Conservation (phyloP, 2,329 filamentous ascomycete species). For the Cladophialophora immunda region DNA sequence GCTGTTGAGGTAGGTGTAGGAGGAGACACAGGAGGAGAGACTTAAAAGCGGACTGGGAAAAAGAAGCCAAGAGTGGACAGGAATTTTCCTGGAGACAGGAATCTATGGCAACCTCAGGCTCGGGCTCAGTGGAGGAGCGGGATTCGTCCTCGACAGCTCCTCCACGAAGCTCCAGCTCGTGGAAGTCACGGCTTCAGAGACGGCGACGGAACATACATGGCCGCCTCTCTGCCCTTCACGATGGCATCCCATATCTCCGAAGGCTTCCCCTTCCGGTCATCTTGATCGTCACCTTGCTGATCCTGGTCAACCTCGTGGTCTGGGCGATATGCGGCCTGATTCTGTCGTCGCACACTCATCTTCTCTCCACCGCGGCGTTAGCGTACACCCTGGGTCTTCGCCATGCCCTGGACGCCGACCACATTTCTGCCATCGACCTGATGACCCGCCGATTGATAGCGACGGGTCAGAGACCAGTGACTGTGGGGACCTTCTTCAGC, state of each 20-base stretch:
- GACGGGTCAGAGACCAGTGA: conserved; percentile 83
- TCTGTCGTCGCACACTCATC: conserved; percentile 42
- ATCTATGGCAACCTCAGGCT: conserved; percentile 12
- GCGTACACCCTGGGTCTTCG: conserved; percentile 89
- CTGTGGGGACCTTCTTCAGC: conserved; percentile 93
- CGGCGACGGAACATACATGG: conserved; percentile 6
- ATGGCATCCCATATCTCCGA: conserved; percentile 62
- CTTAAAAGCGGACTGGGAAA: background rate
- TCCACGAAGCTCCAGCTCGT: background rate
- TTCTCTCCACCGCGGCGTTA: conserved; percentile 82
- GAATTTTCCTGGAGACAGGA: background rate
- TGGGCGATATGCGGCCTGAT: conserved; percentile 68
- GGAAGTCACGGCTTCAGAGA: conserved; percentile 16
- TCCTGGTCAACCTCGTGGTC: conserved; percentile 63
- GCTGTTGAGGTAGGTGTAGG: conserved; percentile 5
- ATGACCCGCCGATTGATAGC: conserved; percentile 92
- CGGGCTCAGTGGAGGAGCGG: conserved; percentile 3
- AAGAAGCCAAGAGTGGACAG: no score
- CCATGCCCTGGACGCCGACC: conserved; percentile 97
- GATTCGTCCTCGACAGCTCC: background rate
- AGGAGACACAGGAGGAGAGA: conserved; percentile 4
- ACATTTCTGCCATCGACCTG: conserved; percentile 89
- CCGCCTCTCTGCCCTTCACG: conserved; percentile 29
- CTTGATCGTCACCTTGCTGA: conserved; percentile 64
- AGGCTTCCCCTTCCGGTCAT: conserved; percentile 66